phyloP scores from a whole-genome alignment of 2,329 filamentous ascomycete genomes.

The Nemania bipapillata region DNA sequence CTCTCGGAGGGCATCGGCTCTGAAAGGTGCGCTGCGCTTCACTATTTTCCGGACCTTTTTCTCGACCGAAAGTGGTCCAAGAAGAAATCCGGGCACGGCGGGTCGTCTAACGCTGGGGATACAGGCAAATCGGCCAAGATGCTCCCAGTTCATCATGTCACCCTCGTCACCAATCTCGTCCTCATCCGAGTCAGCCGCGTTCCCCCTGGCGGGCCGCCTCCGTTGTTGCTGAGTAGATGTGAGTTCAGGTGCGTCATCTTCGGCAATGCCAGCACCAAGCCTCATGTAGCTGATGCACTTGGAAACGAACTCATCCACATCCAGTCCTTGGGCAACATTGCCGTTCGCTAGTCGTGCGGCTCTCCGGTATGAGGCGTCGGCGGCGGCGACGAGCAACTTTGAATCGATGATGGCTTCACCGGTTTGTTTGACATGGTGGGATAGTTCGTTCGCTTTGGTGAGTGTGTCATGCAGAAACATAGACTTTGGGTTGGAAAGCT shows the following conservation, averaged over 20 bases:
- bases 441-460: conserved; percentile 71
- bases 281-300: conserved; percentile 92
- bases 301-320: conserved; percentile 90
- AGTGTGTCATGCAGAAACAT: conserved; percentile 74
- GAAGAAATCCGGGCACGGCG: conserved; percentile 81
- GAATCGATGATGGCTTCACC: conserved; percentile 91
- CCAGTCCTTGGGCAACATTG: conserved; percentile 77
- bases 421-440: conserved; percentile 81
- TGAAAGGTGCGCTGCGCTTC: conserved; percentile 76
- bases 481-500: conserved; percentile 74
- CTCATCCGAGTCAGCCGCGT: conserved; percentile 66
- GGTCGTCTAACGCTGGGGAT: conserved; percentile 78
- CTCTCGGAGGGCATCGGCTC: conserved; percentile 73
- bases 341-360: conserved; percentile 79
- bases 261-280: conserved; percentile 66
- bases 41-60: conserved; percentile 79
- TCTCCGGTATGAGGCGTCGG: conserved; percentile 83
- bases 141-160: conserved; percentile 85
- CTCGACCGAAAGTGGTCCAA: conserved; percentile 88
- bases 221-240: conserved; percentile 62
- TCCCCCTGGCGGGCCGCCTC: conserved; percentile 51
- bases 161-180: conserved; percentile 76
- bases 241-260: conserved; percentile 63
- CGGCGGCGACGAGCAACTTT: conserved; percentile 81
- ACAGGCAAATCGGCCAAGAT: conserved; percentile 81